Base-by-base conservation (phyloP, 2,329 filamentous ascomycete genomes). In the Gnomoniopsis smithogilvyi region DNA sequence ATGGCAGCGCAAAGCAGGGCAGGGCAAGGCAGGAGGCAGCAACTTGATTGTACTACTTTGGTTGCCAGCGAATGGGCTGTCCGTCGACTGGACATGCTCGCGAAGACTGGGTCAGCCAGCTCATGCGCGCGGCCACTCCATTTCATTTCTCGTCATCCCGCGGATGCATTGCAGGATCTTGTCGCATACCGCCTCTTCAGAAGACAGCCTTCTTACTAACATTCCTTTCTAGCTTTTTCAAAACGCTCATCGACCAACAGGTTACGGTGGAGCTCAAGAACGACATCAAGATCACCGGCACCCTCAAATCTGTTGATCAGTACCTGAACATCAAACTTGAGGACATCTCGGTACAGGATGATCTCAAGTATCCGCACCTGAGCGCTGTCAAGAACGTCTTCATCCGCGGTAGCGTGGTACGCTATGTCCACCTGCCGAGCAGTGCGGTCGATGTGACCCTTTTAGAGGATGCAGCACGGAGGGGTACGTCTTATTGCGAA, bases 231-330 rank as follows among this genome's bases (percentile, higher is more conserved):
- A 95, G 91, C 79, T 98, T 97, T 81, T 98, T 98, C 87, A 98
- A 98, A 77, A 98, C 94, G 56, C 90, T 98, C 70, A 96, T 97
- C 73, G 95, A 97, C 80, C 90, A 95, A 67, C 88, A 96, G 80
- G 93, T 99, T 70, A 98, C 93, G 50, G 92, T 99, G 72, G 95
- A 99, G 80, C 90, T 99, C 74, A 99, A 99, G 79, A 99, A 99
- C 75, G 95, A 99, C 78, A 96, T 99, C 68, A 92, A 93, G 72
- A 96, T 99, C 74, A 91, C 91, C 68, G 95, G 95, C 66, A 96
- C 89, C 38, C 83, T 99, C 66, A 99, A 98, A 81, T 96, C 91
- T 71, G 94, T 99, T 66, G 95, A 99, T 74, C 95, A 98, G 79
- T 99, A 96, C 77, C 86, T 99, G 71, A 99, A 99, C 78, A 97